Evolutionary conservation across 1,284 basidiomycete species (phyloP).

Genomic region (Pseudozyma tsukubaensis): DNA sequence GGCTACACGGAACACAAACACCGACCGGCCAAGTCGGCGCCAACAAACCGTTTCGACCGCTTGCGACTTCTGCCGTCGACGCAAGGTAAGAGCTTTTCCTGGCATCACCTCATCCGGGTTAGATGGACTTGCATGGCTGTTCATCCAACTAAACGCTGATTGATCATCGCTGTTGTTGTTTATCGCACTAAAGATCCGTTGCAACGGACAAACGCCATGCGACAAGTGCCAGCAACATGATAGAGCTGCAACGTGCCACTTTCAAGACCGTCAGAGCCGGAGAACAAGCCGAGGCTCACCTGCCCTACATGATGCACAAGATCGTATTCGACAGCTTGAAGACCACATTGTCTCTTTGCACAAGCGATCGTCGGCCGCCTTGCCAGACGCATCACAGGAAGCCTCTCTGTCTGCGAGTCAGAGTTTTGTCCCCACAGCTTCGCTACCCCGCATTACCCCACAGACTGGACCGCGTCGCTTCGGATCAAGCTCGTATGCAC

Average conservation of each 20-base stretch:
- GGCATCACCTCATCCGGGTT: no score
- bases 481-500: no score
- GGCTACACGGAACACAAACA: background rate
- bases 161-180: no score
- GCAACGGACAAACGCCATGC: conserved; percentile 15
- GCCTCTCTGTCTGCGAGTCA: background rate
- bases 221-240: conserved; percentile 26
- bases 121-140: no score
- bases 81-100: conserved; percentile 10
- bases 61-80: conserved; percentile 29
- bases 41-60: conserved; percentile 20
- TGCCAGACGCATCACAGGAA: background rate
- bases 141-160: no score
- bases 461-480: no score
- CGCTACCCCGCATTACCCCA: no score
- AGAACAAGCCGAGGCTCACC: background rate
- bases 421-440: no score
- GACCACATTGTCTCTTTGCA: conserved; percentile 3
- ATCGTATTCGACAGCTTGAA: conserved; percentile 20
- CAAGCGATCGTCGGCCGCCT: background rate
- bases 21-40: conserved; percentile 1
- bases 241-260: conserved; percentile 18
- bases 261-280: conserved; percentile 3
- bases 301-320: conserved; percentile 6
- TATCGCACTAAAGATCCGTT: conserved; percentile 11